Percentiles rank a stretch among this genome's conserved stretches.
phyloP scores from a whole-genome alignment of 768 basidiomycete genomes.

The Serpula lacrymans region DNA sequence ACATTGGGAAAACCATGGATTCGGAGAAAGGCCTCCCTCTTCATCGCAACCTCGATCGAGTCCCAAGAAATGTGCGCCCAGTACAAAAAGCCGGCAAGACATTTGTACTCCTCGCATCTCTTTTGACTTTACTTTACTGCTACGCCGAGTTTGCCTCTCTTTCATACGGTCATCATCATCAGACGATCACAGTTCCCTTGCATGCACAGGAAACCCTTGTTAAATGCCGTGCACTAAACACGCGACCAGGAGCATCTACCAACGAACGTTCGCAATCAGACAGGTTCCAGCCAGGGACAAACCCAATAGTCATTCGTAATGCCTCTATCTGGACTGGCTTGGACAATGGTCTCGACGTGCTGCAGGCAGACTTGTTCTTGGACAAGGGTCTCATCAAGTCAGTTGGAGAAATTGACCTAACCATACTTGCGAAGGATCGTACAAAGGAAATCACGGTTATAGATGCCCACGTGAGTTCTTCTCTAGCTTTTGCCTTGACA shows the following conservation, averaged over 20 bases:
- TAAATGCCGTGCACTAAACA: constrained; percentile 33
- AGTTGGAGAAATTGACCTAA: constrained; percentile 16
- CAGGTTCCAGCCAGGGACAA: constrained; percentile 25
- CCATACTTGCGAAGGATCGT: constrained; percentile 29
- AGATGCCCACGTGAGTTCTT: constrained; percentile 53
- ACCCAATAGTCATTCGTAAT: constrained; percentile 31
- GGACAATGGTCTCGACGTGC: constrained; percentile 25
- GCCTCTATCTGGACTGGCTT: constrained; percentile 44
- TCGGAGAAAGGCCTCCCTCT: too few relatives aligned
- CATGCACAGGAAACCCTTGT: constrained; percentile 28
- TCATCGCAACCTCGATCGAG: too few relatives aligned
- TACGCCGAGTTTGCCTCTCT: too few relatives aligned
- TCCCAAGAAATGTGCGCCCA: too few relatives aligned
- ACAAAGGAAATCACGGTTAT: constrained; percentile 46
- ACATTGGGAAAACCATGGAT: too few relatives aligned
- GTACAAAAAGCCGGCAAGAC: too few relatives aligned
- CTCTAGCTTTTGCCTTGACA: constrained; percentile 17
- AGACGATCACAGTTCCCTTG: constrained; percentile 19
- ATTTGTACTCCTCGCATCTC: too few relatives aligned
- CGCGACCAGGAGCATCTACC: constrained; percentile 33
- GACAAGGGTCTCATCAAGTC: constrained; percentile 17
- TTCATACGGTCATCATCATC: too few relatives aligned
- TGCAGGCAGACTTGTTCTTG: constrained; percentile 31
- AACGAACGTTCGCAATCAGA: too few relatives aligned
- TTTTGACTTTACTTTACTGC: too few relatives aligned